Evolutionary conservation across 164 flowering plant species (phyloP), one percentile per base, ranked within the genome.

Genomic region (Echeveria elegans): DNA sequence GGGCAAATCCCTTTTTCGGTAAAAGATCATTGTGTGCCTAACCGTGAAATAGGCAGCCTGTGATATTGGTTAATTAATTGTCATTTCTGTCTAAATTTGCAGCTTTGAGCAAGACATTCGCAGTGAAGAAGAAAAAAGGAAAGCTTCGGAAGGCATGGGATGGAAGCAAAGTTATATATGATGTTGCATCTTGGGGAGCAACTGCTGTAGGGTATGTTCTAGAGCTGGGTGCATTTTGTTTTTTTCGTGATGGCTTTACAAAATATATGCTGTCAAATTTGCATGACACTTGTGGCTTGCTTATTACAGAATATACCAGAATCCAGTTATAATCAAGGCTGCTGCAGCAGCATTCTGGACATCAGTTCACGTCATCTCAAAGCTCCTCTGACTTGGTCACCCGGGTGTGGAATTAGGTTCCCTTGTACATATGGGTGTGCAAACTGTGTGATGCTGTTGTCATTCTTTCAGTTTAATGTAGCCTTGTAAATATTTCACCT

Each of bases 121-220:
- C 91, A 40, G 70, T 76, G 38, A 89, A 88, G 68, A 90, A 85
- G 88, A 90, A 64, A 65, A 93, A 88, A 69, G 94, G 98, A 50
- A 93, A 86, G 80, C 89, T 93, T 70, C 82, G 79, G 32, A 93
- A 84, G 77, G 97, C 92, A 60, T 90, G 96, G 94, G 94, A 90
- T 63, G 97, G 97, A 73, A 85, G 92, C 79, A 87, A 85, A 75
- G 96, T 89, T 58, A 77, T 93, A 32, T 90, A 93, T 68, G 88
- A 93, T 75, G 91, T 90, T 26, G 98, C 95, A 69, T 93, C 98
- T n/a, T 93, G 98, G 98, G 90, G 96, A 9, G 94, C 96, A 68
- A 93, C 98, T 69, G 96, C 94, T n/a, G 79, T 93, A 59, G 98
- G 97, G 98, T 93, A 83, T 62, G 85, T 69, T 64, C n/a, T 36